Base-by-base conservation (phyloP, 768 basidiomycete genomes). In the Collybia mongolica region DNA sequence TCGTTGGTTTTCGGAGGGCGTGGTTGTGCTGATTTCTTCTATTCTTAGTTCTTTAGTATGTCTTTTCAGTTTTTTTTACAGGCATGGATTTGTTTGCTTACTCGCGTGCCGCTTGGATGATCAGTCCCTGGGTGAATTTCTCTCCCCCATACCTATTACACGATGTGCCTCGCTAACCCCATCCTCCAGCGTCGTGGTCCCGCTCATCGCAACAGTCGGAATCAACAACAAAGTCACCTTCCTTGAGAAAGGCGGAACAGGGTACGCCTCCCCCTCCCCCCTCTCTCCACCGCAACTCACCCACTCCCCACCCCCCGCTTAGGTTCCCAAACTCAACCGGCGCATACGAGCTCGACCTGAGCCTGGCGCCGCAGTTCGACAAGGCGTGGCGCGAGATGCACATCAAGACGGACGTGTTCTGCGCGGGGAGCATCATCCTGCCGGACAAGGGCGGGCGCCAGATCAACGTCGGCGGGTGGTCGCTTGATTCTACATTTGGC, bases 141-240 rank as follows among this genome's bases (percentile, higher is more conserved):
- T 37, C 18, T 28, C 15, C 40, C 8, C 40, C 56, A 22, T 42
- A 3, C 14, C 5, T 11, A 2, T 15, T 24, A 7, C n/a, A 20
- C n/a, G 44, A 42, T 46, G 51, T 48, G 50, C 24, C 24, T 45
- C 19, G 46, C 15, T 48, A 36, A 17, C 22, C 48, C 53, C n/a
- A 40, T 38, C 45, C 17, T 19, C 41, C 26, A 88, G 88, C 2
- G 73, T 89, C 26, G 74, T 88, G 46, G 82, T 89, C 11, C 88
- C 88, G 2, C 70, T 90, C 51, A 79, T 90, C 32, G 82, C 86
- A 2, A 90, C 89, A 0, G 70, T 92, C 24, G 88, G 89, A 1
- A 73, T 87, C 66, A 91, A 91, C 71, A 83, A 86, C 72, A 92
- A 91, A 60, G 83, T 91, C 43, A 79, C 83, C 1, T 88, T 91